Evolutionary conservation across 805 yeast species (phyloP).

Genomic region (Candida nitratophila): DNA sequence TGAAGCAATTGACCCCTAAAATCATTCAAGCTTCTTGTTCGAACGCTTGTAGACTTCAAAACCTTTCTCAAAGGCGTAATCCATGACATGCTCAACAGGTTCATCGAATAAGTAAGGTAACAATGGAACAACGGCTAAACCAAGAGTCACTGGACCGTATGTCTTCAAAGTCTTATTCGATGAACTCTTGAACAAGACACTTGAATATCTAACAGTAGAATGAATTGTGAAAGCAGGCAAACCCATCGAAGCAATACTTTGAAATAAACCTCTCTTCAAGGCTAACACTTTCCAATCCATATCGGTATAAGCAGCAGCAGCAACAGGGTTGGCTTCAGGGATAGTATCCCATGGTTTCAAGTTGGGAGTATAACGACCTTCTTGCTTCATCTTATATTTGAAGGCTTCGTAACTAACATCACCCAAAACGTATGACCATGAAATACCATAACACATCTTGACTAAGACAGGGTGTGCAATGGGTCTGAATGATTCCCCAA

Average conservation of each 20-base stretch:
- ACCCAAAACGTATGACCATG: constrained; percentile 70
- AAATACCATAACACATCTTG: constrained; percentile 57
- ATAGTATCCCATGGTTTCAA: constrained; percentile 60
- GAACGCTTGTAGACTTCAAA: constrained; percentile 21
- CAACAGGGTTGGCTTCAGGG: constrained; percentile 34
- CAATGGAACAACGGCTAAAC: constrained; percentile 69
- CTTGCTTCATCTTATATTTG: constrained; percentile 59
- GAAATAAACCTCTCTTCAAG: constrained; percentile 71
- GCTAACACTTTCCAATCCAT: constrained; percentile 63
- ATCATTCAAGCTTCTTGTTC: constrained; percentile 1
- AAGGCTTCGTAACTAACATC: constrained; percentile 71
- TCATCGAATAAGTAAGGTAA: constrained; percentile 76
- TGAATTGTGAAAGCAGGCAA: constrained; percentile 84
- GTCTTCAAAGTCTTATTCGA: constrained; percentile 40
- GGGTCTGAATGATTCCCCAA: constrained; percentile 82
- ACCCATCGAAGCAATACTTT: constrained; percentile 79
- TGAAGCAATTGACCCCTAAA: no score
- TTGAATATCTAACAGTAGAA: constrained; percentile 64
- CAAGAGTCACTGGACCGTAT: constrained; percentile 75
- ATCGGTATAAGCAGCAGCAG: constrained; percentile 31
- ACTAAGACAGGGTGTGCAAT: constrained; percentile 69
- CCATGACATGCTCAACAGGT: constrained; percentile 70
- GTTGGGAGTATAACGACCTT: constrained; percentile 55
- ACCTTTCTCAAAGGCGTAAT: constrained; percentile 50
- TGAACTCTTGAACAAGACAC: constrained; percentile 51